Evolutionary conservation across 176 grass and related monocot genomes (phyloP).

Genomic region (Otatea glauca): DNA sequence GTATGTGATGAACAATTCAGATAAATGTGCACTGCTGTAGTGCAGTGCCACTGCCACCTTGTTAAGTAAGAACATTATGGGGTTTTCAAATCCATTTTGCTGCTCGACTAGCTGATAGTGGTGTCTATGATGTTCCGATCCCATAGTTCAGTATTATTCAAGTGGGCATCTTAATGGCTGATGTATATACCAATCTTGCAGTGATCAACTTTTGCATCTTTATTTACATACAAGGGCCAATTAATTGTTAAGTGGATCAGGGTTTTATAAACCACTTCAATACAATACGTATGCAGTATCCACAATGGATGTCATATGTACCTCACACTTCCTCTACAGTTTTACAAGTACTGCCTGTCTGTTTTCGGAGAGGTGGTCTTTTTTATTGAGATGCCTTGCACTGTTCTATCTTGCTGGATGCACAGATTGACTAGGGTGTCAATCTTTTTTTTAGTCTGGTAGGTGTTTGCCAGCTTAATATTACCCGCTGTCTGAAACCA

Average conservation of each 20-base stretch:
- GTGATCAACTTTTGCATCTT: not conserved
- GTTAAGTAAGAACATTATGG: not conserved
- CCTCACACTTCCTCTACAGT: not conserved
- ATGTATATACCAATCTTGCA: not conserved
- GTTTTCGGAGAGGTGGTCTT: constrained; percentile 2
- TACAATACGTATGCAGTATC: constrained; percentile 2
- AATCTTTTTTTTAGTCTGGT: not conserved
- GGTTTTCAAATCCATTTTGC: not conserved
- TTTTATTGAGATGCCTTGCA: not conserved
- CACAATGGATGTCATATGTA: not conserved
- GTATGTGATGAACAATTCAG: not conserved
- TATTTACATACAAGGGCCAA: not conserved
- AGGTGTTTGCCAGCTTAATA: constrained; percentile 12
- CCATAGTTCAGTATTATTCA: not conserved
- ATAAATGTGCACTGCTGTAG: not conserved
- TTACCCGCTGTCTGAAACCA: constrained; percentile 20
- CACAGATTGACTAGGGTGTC: constrained; percentile 18
- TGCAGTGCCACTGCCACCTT: not conserved
- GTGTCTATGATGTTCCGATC: not conserved
- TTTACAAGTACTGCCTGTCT: constrained; percentile 19
- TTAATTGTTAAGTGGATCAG: constrained; percentile 13
- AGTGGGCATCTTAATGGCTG: not conserved
- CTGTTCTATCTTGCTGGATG: constrained; percentile 13
- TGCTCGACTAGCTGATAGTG: not conserved
- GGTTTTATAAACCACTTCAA: not conserved